Evolutionary conservation across 2,329 filamentous ascomycete species (phyloP).

Genomic region (Colletotrichum simmondsii): DNA sequence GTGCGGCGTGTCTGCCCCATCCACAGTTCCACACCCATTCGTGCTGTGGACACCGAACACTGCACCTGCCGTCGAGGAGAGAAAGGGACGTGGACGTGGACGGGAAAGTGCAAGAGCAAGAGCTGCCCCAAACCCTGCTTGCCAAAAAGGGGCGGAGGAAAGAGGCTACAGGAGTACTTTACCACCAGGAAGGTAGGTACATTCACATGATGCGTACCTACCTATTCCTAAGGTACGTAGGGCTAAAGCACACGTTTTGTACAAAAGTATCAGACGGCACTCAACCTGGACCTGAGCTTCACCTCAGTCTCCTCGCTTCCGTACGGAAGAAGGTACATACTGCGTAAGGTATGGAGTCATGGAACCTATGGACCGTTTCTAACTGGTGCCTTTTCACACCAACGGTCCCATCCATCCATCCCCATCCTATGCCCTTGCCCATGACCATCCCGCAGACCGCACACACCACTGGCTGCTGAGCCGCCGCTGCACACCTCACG

Average conservation of each 20-base stretch:
- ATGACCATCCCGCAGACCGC: constrained; percentile 1
- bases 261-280: not conserved
- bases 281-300: too few relatives aligned
- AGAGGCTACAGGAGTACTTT: not conserved
- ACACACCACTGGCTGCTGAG: constrained; percentile 26
- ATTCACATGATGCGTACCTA: not conserved
- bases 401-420: not conserved
- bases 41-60: not conserved
- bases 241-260: not conserved
- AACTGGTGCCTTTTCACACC: not conserved
- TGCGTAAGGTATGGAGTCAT: not conserved
- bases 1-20: not conserved
- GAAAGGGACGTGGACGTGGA: not conserved
- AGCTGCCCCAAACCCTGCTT: not conserved
- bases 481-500: constrained; percentile 20
- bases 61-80: not conserved
- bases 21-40: not conserved
- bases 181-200: not conserved
- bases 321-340: not conserved
- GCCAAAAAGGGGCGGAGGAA: not conserved
- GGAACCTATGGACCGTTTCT: not conserved
- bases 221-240: not conserved
- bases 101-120: not conserved
- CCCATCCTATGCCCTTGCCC: not conserved
- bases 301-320: not conserved